These are phyloP conservation scores for Calonectria fujianensis DNA, from an alignment of 2,329 filamentous ascomycete species.

Conservation along the genomic window DNA sequence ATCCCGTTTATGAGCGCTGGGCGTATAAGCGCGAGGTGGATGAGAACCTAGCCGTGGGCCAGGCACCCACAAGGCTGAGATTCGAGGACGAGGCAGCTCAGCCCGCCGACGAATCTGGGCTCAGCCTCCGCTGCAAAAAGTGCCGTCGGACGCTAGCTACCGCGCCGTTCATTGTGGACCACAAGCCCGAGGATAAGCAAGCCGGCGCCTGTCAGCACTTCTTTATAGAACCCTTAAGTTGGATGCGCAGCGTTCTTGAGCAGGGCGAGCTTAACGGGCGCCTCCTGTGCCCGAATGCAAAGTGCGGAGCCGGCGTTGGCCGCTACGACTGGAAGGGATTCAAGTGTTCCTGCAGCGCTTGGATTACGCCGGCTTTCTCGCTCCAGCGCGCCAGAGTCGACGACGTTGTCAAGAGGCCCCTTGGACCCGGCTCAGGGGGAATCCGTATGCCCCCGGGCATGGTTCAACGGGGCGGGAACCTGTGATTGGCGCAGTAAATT, in stretches of 20 bases:
- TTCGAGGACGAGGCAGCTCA: constrained; percentile 85
- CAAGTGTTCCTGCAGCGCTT: constrained; percentile 91
- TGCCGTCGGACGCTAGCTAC: constrained; percentile 82
- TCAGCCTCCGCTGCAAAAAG: constrained; percentile 86
- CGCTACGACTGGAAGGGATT: constrained; percentile 98
- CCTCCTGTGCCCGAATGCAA: constrained; percentile 85
- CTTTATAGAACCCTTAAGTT: constrained; percentile 93
- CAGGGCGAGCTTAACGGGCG: constrained; percentile 89
- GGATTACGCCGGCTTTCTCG: constrained; percentile 94
- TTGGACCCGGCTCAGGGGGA: constrained; percentile 56
- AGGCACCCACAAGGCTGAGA: constrained; percentile 87
- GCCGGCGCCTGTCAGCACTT: constrained; percentile 82
- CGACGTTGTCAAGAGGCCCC: constrained; percentile 66
- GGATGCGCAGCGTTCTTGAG: constrained; percentile 92
- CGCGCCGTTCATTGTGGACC: constrained; percentile 78
- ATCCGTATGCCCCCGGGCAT: constrained; percentile 74
- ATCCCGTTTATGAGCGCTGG: constrained; percentile 87
- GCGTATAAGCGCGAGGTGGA: constrained; percentile 73
- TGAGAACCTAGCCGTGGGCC: constrained; percentile 79
- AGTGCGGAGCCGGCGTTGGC: constrained; percentile 89
- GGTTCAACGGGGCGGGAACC: constrained; percentile 58
- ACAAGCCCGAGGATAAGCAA: constrained; percentile 64
- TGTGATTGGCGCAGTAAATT: constrained; percentile 50
- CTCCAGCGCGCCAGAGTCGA: constrained; percentile 89
- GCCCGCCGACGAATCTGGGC: constrained; percentile 52